Base-by-base conservation (phyloP, 2,329 filamentous ascomycete species). In the Neopestalotiopsis sp. region DNA sequence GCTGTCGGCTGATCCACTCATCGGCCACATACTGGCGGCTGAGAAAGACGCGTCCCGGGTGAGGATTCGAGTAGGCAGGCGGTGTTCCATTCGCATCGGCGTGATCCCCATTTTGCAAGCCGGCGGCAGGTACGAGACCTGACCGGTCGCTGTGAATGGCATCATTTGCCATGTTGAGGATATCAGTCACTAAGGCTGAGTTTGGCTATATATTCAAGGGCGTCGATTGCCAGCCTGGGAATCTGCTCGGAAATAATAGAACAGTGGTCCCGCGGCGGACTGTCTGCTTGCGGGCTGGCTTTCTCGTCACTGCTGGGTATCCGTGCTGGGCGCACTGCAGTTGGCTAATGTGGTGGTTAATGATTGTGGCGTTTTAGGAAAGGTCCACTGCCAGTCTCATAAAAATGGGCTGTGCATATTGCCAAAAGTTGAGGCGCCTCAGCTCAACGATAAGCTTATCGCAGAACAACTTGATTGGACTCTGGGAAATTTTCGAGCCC, bases 1-100 rank as follows among this genome's bases (percentile, higher is more conserved):
- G 87, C 79, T 91, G 90, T 76, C 89, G 88, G 70, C 94, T 91
- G 68, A 98, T 88, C 74, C 90, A 90, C 74, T 94, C 91, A 78
- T 98, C 94, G 73, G 94, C 92, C 71, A 94, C 88, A 82, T 95
- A 98, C 68, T 94, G 93, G 64, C 87, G 78, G 63, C 81, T 77
- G 64, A 81, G 78, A 68, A 81, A 79, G 64, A 83, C 72, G 28
- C 71, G 71, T 65, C 77, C 77, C 34, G 77, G 69, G 20, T 70
- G 72, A 9, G 77, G 76, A 5, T 73, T 73, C 13, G 28, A 10
- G 59, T 20, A 30, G 17, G n/a, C 12, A 13, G 59, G 28, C 24
- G n/a, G 6, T 34, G 59, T 12, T 17, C 32, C 34, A 30, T 34
- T 59, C 6, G 57, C 24, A 17, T 38, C 32, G 32, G 34, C 32